Base-by-base conservation (phyloP, 805 yeast species). In the Kregervanrija pseudodelftensis region DNA sequence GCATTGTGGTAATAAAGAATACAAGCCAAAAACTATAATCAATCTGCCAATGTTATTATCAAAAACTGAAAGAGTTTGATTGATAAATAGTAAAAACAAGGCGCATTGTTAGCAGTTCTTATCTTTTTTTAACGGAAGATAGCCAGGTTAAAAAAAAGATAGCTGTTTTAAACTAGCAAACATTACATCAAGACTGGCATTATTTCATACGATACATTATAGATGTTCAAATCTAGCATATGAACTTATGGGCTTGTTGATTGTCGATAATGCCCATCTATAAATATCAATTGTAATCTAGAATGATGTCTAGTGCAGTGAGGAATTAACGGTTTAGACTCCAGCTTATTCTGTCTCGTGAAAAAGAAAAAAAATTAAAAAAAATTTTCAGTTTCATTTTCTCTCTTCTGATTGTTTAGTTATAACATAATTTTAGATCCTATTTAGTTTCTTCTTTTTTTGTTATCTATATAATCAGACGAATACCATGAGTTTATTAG, bases 91-190 rank as follows among this genome's bases (percentile, higher is more conserved):
- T 36, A 53, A 52, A 3, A 59, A 63, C 30, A 67, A 63, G 43
- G 54, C 69, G 2, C 80, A 76, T 47, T 64, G 72, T 14, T 75
- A 80, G 79, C 79, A 77, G 8, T 55, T 76, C 30, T 46, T 69
- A 5, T 56, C 61, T 3, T 67, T 68, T 68, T 42, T 60, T 60
- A 38, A 57, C 72, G 3, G 79, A 73, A 40, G 64, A 71, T 38
- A 56, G 61, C 4, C 64, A 66, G 37, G 71, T 67, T 28, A 73
- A 67, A 42, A 74, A 44, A 72, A 69, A 42, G 68, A 61, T 30
- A 71, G 74, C 30, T 55, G 73, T 14, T 67, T 68, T 36, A 46
- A 58, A 3, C 53, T 67, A 35, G 63, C 74, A 3, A 67, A 67
- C 5, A 60, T 66, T 34, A 50, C 74, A 3, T 69, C 77, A 1